These are phyloP conservation scores for Bathelium albidoporum DNA, from an alignment of 495 filamentous ascomycete genomes.

Conservation along the genomic window DNA sequence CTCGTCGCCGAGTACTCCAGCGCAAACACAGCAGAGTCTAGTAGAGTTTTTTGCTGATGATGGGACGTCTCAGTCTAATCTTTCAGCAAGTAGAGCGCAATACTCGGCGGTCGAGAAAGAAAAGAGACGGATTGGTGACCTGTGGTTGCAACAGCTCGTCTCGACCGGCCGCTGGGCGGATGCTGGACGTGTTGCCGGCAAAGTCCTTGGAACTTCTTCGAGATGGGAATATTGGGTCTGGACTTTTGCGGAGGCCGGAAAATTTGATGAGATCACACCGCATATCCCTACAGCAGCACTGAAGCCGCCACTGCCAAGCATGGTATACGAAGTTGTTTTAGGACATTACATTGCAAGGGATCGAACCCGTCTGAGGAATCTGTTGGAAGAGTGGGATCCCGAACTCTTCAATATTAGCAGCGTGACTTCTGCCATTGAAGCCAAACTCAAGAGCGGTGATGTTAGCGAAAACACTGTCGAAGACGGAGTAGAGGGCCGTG, in stretches of 20 bases:
- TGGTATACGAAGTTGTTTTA: constrained; percentile 76
- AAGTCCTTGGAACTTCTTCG: constrained; percentile 64
- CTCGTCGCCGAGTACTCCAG: constrained; percentile 40
- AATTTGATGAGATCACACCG: constrained; percentile 78
- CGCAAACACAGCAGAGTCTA: constrained; percentile 41
- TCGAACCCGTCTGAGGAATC: constrained; percentile 55
- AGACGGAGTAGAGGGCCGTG: constrained; percentile 52
- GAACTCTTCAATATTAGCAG: constrained; percentile 69
- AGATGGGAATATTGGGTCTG: constrained; percentile 94
- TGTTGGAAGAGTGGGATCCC: constrained; percentile 76
- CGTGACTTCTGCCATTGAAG: constrained; percentile 60
- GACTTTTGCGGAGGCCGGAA: constrained; percentile 73
- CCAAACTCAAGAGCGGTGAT: constrained; percentile 58
- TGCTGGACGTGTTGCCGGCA: constrained; percentile 68
- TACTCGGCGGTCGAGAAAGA: constrained; percentile 70
- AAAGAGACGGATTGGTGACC: constrained; percentile 82
- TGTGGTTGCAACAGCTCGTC: constrained; percentile 81
- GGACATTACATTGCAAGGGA: constrained; percentile 72
- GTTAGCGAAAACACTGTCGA: constrained; percentile 59
- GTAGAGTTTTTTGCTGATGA: constrained; percentile 71
- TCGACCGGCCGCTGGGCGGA: constrained; percentile 59
- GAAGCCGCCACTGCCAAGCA: constrained; percentile 67
- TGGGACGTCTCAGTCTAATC: constrained; percentile 41
- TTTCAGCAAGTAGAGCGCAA: constrained; percentile 28
- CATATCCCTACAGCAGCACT: constrained; percentile 67